Evolutionary conservation across 1,284 basidiomycete species (phyloP).

Genomic region (Tylopilus orsonianus): DNA sequence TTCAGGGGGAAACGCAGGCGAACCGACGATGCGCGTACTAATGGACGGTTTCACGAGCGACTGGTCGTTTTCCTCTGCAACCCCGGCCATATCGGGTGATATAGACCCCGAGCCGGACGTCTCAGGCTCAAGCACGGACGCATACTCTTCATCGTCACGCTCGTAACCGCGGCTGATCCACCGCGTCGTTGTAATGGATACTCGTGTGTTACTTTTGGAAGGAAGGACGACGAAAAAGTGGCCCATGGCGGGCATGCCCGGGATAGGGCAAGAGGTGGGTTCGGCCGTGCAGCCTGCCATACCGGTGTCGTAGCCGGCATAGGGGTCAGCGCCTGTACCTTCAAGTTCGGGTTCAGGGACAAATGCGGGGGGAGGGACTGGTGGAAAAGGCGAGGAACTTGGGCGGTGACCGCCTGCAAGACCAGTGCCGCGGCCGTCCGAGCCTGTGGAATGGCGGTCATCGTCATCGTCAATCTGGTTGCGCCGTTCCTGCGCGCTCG

Average conservation of each 20-base stretch:
- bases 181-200: background rate
- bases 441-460: constrained; percentile 5
- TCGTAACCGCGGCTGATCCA: constrained; percentile 16
- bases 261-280: constrained; percentile 10
- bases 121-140: background rate
- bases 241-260: constrained; percentile 12
- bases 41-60: constrained; percentile 2
- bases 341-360: no score
- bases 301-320: constrained; percentile 24
- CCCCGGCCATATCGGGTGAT: no score
- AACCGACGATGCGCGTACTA: constrained; percentile 12
- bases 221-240: background rate
- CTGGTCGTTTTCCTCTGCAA: background rate
- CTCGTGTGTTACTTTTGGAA: no score
- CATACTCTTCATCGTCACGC: constrained; percentile 20
- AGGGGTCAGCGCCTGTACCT: constrained; percentile 8
- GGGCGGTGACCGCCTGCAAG: constrained; percentile 2
- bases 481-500: no score
- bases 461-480: background rate
- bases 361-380: no score
- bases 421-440: constrained; percentile 3
- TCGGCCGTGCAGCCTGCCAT: constrained; percentile 22
- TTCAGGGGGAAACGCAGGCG: background rate
- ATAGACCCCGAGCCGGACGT: no score
- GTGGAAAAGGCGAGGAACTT: background rate